Base-by-base conservation (phyloP, 495 filamentous ascomycete genomes). In the Penicillium fimorum region DNA sequence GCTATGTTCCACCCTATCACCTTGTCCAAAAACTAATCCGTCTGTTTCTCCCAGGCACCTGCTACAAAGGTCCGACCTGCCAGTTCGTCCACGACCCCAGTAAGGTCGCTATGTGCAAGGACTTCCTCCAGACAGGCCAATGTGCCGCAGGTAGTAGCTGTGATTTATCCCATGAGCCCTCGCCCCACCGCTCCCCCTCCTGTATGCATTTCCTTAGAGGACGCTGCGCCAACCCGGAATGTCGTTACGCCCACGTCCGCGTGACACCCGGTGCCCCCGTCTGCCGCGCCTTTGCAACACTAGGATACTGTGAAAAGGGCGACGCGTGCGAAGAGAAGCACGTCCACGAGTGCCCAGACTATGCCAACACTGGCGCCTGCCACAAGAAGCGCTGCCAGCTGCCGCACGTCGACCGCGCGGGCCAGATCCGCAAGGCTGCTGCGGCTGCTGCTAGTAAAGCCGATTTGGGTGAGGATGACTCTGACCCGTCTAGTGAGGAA, bases 281-380 rank as follows among this genome's bases (percentile, higher is more conserved):
- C 50, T 98, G 94, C 69, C 84, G 86, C 55, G 66, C 82, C 12
- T 98, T 98, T 75, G 92, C 89, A 18, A 84, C 83, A 17, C 80
- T 95, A 62, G 94, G 94, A 41, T 97, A 94, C 68, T 98, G 94
- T 76, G 86, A 89, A 52, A 89, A 91, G 67, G 94, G 94, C 44
- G 79, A 79, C 41, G 68, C 76, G 42, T 98, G 94, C 68, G 67
- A 85, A 55, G 85, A 96, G 57, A 89, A 90, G 58, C 94, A 98
- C 72, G 85, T 90, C 52, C 76, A 83, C 71, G 94, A 97, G 69
- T 98, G 94, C 66, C 94, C 94, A 44, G 90, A 97, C 68, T 96
- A 95, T 77, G 88, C 89, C 79, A 96, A 96, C 74, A 88, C 81
- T 48, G 93, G 92, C 57, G 74, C 79, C 35, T 98, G 94, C 83